Evolutionary conservation across 257 asterid genomes (phyloP).

Genomic region (Rhazya stricta): DNA sequence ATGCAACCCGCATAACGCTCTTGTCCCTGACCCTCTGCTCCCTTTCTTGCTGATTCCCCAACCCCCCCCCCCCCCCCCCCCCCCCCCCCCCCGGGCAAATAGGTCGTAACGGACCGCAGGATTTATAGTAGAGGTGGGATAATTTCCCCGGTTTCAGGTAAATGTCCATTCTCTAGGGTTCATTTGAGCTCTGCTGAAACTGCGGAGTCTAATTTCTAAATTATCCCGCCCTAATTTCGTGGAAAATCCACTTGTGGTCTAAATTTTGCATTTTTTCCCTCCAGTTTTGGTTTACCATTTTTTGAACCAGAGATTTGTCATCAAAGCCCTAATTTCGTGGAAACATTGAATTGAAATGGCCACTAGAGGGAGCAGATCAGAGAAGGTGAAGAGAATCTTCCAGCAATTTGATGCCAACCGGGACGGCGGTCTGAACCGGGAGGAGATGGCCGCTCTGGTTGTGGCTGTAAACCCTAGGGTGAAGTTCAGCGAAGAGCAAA

Average conservation of each 20-base stretch:
- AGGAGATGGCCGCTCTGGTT: constrained; percentile 89
- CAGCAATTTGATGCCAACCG: constrained; percentile 68
- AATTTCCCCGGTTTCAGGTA: constrained; percentile 4
- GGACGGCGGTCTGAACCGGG: constrained; percentile 84
- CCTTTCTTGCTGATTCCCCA: neutral
- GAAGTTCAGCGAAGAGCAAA: constrained; percentile 92
- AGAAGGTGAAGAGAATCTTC: constrained; percentile 84
- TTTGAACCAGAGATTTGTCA: neutral
- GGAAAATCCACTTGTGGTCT: neutral
- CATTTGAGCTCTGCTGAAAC: constrained; percentile 7
- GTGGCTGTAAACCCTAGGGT: constrained; percentile 91
- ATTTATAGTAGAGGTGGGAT: neutral
- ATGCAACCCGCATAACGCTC: constrained; percentile 23
- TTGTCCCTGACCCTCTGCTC: neutral
- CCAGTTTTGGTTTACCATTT: neutral
- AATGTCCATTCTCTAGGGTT: constrained; percentile 3
- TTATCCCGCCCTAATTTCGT: constrained; percentile 16
- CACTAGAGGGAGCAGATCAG: constrained; percentile 95
- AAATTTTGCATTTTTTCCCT: neutral
- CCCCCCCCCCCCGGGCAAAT: too few relatives aligned
- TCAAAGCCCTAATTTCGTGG: constrained; percentile 6
- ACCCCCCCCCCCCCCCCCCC: too few relatives aligned
- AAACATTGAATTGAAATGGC: constrained; percentile 38
- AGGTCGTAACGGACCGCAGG: neutral
- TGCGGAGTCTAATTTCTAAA: constrained; percentile 7